Conservation (phyloP, 805 yeast species). For the Nematodospora valgi region DNA sequence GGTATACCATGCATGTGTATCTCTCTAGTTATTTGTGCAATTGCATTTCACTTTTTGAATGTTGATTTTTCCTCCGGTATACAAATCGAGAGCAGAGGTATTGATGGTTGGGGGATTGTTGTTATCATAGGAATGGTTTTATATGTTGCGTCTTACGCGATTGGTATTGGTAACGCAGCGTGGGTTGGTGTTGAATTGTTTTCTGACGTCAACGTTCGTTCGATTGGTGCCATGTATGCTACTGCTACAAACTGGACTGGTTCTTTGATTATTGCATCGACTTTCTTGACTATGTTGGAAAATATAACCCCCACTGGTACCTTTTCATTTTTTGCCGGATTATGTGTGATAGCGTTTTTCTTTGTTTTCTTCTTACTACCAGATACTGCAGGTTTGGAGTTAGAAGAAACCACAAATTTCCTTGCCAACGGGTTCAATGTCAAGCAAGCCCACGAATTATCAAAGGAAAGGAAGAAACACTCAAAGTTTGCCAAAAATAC, state of each 20-base stretch:
- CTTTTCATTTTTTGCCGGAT: slow-evolving; percentile 82
- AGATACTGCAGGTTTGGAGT: slow-evolving; percentile 82
- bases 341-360: slow-evolving; percentile 67
- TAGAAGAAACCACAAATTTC: slow-evolving; percentile 86
- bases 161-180: slow-evolving; percentile 96
- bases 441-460: slow-evolving; percentile 41
- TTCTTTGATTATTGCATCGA: slow-evolving; percentile 82
- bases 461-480: slow-evolving; percentile 31
- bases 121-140: slow-evolving; percentile 81
- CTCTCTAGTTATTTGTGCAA: slow-evolving; percentile 75
- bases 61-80: slow-evolving; percentile 52
- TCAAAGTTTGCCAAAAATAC: slow-evolving; percentile 14
- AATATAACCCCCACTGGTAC: slow-evolving; percentile 95
- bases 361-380: slow-evolving; percentile 86
- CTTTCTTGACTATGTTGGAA: slow-evolving; percentile 91
- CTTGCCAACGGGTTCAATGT: slow-evolving; percentile 85
- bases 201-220: slow-evolving; percentile 85
- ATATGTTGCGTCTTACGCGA: slow-evolving; percentile 86
- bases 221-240: slow-evolving; percentile 85
- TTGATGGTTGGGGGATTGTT: slow-evolving; percentile 83
- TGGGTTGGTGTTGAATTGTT: slow-evolving; percentile 98
- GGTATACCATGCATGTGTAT: slow-evolving; percentile 85
- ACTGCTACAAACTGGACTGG: slow-evolving; percentile 97
- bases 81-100: slow-evolving; percentile 35
- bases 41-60: slow-evolving; percentile 86